Percentiles rank a stretch among this genome's conserved stretches.
These are phyloP conservation scores for Trichoderma brevicompactum DNA, from an alignment of 2,329 filamentous ascomycete genomes.

Conservation along the genomic window DNA sequence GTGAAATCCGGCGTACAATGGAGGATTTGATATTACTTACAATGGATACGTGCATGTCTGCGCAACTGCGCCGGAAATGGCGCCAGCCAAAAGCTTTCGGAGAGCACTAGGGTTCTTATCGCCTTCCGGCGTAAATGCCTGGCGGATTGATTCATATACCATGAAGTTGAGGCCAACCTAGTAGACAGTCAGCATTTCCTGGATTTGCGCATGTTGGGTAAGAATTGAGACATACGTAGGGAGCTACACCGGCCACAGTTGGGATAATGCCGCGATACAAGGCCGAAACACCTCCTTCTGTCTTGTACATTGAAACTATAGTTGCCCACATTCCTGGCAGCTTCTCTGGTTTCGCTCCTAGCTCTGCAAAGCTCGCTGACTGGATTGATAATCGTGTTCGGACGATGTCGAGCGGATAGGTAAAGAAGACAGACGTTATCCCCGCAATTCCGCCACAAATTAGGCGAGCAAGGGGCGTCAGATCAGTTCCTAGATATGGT, in stretches of 20 bases:
- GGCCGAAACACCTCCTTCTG: conserved; percentile 81
- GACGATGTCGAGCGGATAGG: conserved; percentile 97
- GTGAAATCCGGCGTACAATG: not conserved
- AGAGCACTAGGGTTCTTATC: conserved; percentile 78
- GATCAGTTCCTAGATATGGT: conserved; percentile 70
- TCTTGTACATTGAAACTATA: conserved; percentile 82
- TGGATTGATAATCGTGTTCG: conserved; percentile 96
- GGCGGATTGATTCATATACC: conserved; percentile 90
- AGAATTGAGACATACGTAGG: conserved; percentile 62
- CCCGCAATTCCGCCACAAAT: conserved; percentile 91
- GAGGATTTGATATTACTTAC: conserved; percentile 55
- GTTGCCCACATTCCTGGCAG: conserved; percentile 93
- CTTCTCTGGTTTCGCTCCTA: conserved; percentile 66
- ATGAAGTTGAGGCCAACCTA: conserved; percentile 97
- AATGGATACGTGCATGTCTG: conserved; percentile 99
- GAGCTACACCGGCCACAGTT: conserved; percentile 92
- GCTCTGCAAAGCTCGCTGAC: conserved; percentile 87
- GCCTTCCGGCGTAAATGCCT: conserved; percentile 83
- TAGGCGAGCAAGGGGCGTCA: conserved; percentile 75
- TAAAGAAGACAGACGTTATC: conserved; percentile 92
- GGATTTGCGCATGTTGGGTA: not conserved
- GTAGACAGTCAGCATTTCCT: not conserved
- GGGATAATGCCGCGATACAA: conserved; percentile 95
- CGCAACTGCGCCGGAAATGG: conserved; percentile 92
- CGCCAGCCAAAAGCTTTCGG: conserved; percentile 86